Evolutionary conservation across 2,329 filamentous ascomycete genomes (phyloP).

Genomic region (Phoma sp.): DNA sequence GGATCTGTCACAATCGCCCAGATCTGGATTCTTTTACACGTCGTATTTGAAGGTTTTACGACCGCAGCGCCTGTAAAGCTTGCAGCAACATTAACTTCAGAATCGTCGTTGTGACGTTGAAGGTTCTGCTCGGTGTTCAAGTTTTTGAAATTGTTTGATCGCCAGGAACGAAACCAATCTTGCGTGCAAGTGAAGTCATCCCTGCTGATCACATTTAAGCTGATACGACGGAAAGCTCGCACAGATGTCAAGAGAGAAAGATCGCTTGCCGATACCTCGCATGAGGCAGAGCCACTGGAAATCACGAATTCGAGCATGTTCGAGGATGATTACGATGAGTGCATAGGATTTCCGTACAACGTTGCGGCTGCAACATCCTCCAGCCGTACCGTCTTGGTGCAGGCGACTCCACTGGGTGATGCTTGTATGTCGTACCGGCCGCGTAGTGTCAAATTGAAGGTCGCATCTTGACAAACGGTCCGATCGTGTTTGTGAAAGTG

Average conservation of each 20-base stretch:
- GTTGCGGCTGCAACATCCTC: slow-evolving; percentile 34
- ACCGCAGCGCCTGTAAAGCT: neutral
- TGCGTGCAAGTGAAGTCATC: slow-evolving; percentile 23
- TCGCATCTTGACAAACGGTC: slow-evolving; percentile 35
- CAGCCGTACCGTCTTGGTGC: slow-evolving; percentile 35
- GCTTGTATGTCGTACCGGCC: slow-evolving; percentile 15
- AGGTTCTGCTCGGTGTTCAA: neutral
- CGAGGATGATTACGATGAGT: slow-evolving; percentile 22
- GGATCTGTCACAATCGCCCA: slow-evolving; percentile 19
- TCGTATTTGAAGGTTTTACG: neutral
- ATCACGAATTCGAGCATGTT: slow-evolving; percentile 21
- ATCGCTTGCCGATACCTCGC: slow-evolving; percentile 22
- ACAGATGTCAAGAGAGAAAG: slow-evolving; percentile 14
- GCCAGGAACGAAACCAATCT: slow-evolving; percentile 25
- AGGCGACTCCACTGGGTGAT: slow-evolving; percentile 7
- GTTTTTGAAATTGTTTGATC: slow-evolving; percentile 18
- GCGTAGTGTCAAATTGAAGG: slow-evolving; percentile 22
- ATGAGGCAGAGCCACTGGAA: slow-evolving; percentile 24
- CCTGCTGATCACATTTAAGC: slow-evolving; percentile 30
- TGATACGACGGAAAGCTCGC: slow-evolving; percentile 20
- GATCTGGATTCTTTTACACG: neutral
- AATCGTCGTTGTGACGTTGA: neutral
- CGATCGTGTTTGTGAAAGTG: slow-evolving; percentile 19
- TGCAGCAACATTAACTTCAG: too few species aligned
- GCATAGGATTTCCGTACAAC: slow-evolving; percentile 33